Evolutionary conservation across 371 early-diverging fungal genomes (phyloP).

Genomic region (Syncephalastrum sp.): DNA sequence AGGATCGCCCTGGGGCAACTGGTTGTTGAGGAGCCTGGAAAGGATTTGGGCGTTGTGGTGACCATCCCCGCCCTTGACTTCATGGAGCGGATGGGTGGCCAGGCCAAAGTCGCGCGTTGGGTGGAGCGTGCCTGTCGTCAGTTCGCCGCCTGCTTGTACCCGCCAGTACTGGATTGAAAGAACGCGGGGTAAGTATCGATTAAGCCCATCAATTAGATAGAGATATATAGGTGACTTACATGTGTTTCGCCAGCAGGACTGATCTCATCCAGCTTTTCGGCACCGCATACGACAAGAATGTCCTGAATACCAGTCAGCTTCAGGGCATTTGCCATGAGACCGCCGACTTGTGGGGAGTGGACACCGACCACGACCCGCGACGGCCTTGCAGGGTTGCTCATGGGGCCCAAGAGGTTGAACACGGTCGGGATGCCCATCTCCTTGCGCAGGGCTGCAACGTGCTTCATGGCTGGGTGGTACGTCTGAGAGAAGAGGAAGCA

Average conservation of each 20-base stretch:
- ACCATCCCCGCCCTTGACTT: constrained; percentile 81
- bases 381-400: constrained; percentile 89
- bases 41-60: constrained; percentile 74
- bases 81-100: constrained; percentile 63
- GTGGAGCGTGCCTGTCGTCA: constrained; percentile 64
- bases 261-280: constrained; percentile 82
- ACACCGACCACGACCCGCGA: constrained; percentile 88
- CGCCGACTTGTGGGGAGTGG: constrained; percentile 74
- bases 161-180: constrained; percentile 63
- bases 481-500: constrained; percentile 92
- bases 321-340: constrained; percentile 83
- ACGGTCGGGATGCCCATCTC: constrained; percentile 94
- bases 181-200: too few relatives aligned
- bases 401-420: constrained; percentile 94
- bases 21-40: constrained; percentile 59
- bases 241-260: constrained; percentile 75
- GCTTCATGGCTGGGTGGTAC: constrained; percentile 92
- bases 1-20: constrained; percentile 60
- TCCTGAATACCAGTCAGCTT: constrained; percentile 70
- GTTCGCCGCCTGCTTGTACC: constrained; percentile 53
- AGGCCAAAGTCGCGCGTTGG: constrained; percentile 88
- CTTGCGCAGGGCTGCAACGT: constrained; percentile 73
- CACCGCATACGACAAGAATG: constrained; percentile 88
- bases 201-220: not conserved
- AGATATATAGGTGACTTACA: constrained; percentile 31